Conservation (phyloP, 139 green algal genomes). For the Haematococcus lacustris region DNA sequence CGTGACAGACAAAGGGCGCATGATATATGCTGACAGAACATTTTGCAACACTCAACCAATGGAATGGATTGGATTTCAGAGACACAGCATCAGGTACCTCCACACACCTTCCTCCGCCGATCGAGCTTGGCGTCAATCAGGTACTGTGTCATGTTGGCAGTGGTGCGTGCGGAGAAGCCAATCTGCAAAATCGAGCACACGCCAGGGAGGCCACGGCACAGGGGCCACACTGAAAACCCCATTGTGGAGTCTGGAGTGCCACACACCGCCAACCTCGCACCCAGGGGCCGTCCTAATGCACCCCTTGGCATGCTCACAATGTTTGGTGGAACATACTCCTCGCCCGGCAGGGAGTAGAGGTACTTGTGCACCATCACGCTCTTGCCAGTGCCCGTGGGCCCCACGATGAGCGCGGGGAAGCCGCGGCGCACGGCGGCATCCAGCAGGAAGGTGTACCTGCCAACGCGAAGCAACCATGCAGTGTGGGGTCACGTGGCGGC, state of each 20-base stretch:
- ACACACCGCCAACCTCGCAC: too few species aligned
- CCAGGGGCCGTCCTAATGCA: too few species aligned
- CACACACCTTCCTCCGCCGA: too few species aligned
- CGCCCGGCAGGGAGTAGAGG: constrained; percentile 39
- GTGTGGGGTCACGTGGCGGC: not conserved
- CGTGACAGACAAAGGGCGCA: too few species aligned
- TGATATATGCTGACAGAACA: too few species aligned
- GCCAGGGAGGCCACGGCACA: too few species aligned
- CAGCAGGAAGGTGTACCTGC: constrained; percentile 63
- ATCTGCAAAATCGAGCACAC: too few species aligned
- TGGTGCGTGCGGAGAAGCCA: constrained; percentile 58
- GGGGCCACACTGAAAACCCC: too few species aligned
- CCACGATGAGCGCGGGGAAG: constrained; percentile 55
- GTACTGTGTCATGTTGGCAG: constrained; percentile 51
- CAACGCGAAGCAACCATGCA: not conserved
- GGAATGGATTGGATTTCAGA: too few species aligned
- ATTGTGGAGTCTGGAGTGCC: too few species aligned
- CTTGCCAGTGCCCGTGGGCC: constrained; percentile 50
- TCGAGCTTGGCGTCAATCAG: constrained; percentile 60
- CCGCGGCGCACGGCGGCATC: constrained; percentile 42
- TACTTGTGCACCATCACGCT: constrained; percentile 52
- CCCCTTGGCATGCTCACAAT: constrained; percentile 62
- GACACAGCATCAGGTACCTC: too few species aligned
- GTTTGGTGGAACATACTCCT: constrained; percentile 49
- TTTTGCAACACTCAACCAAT: too few species aligned